phyloP scores from a whole-genome alignment of 345 rosid species.

The Citrus unshiu region DNA sequence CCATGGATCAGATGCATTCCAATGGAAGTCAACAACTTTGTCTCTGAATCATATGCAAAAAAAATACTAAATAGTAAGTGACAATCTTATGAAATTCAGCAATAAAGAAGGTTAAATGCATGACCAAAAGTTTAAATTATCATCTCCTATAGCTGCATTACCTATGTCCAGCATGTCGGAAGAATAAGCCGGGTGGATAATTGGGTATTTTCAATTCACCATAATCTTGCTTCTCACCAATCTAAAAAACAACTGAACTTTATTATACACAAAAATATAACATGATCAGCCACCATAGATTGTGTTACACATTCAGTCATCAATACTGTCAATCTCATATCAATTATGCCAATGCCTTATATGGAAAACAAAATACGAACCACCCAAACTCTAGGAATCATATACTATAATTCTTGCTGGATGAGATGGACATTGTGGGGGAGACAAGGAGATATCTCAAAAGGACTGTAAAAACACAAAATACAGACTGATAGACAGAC shows the following conservation, averaged over 20 bases:
- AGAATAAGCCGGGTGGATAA: conserved; percentile 58
- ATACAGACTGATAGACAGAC: neutral
- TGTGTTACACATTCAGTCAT: neutral
- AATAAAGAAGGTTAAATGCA: neutral
- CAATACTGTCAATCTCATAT: neutral
- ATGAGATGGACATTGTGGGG: neutral
- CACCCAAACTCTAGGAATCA: neutral
- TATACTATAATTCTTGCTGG: neutral
- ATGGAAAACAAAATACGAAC: neutral
- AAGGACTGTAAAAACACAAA: neutral
- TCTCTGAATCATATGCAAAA: conserved; percentile 35
- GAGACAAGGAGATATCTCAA: neutral
- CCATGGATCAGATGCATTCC: conserved; percentile 71
- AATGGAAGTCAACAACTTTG: conserved; percentile 65
- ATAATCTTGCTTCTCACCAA: conserved; percentile 40
- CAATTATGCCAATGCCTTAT: neutral
- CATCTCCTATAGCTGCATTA: conserved; percentile 3
- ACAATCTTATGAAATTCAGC: neutral
- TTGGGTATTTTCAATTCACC: conserved; percentile 31
- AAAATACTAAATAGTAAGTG: neutral
- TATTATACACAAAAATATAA: neutral
- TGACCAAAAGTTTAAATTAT: neutral
- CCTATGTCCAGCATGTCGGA: conserved; percentile 75
- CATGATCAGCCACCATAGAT: neutral
- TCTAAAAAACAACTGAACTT: conserved; percentile 27